Base-by-base conservation (phyloP, 2,329 filamentous ascomycete genomes). In the Fusarium sp. region DNA sequence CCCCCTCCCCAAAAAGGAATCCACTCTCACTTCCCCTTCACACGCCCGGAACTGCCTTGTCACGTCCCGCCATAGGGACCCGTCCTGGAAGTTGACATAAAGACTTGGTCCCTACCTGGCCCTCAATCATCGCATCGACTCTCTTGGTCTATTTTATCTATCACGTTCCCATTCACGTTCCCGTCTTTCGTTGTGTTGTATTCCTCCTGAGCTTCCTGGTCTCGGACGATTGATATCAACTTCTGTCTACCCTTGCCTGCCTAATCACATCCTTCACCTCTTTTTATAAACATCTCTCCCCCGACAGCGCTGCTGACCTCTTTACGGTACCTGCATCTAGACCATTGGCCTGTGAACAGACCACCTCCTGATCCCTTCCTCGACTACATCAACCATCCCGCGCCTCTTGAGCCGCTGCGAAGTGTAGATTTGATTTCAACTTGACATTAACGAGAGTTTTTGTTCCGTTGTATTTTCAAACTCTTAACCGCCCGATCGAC, bases 31-130 rank as follows among this genome's bases (percentile, higher is more conserved):
- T 71, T 69, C 55, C 42, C 57, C 56, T 66, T 65, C 68, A 52
- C 65, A 68, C 69, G 71, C 65, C 69, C 69, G 68, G 61, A 68
- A 62, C 53, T 69, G 68, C 70, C 72, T 72, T 75, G 72, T 75
- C 74, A 74, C 74, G 69, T 76, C 74, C 74, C 74, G 72, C 72
- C 65, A 65, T 67, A 66, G 67, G 73, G 73, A 75, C 72, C 74
- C 71, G 58, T 71, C 67, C 65, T 75, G 71, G 74, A 68, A 73
- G 69, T 65, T 75, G 74, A 75, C 74, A 76, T 75, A 76, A 76
- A 76, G 72, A 69, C 74, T 75, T 76, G 74, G 71, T 70, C 72
- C 72, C 67, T 74, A 74, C 74, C 74, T 71, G 72, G 65, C 63
- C 69, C 65, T 76, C 68, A 64, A 76, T 75, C 69, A 60, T 71